phyloP scores from a whole-genome alignment of 2,329 filamentous ascomycete genomes.

The Trichoderma guizhouense region DNA sequence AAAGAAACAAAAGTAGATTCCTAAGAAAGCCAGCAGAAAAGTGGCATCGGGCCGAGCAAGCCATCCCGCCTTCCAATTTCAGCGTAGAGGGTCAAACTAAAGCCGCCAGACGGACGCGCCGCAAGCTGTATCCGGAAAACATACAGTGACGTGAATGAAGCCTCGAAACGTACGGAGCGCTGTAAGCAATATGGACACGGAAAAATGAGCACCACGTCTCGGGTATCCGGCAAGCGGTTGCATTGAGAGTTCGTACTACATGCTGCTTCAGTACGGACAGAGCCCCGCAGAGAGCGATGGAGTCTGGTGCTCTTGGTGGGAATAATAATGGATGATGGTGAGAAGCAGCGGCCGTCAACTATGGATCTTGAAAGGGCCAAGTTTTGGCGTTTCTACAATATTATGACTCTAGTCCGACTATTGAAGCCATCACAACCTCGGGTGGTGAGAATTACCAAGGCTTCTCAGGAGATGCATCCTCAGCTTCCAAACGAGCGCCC shows the following conservation, averaged over 20 bases:
- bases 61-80: constrained; percentile 12
- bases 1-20: not conserved
- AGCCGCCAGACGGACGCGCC: not conserved
- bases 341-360: not conserved
- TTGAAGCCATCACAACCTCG: not conserved
- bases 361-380: not conserved
- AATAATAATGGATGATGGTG: not conserved
- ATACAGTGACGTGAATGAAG: not conserved
- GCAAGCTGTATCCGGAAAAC: not conserved
- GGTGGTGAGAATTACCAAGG: not conserved
- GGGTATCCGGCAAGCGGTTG: constrained; percentile 6
- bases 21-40: not conserved
- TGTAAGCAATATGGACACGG: constrained; percentile 2
- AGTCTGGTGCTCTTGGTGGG: not conserved
- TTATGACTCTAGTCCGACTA: not conserved
- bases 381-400: not conserved
- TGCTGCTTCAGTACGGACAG: not conserved
- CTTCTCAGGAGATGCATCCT: not conserved
- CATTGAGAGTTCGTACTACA: not conserved
- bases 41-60: constrained; percentile 15
- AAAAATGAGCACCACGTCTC: not conserved
- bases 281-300: not conserved
- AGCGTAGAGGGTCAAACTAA: constrained; percentile 2
- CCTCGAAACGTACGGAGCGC: not conserved
- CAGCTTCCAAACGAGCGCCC: not conserved